Percentiles rank a stretch among this genome's conserved stretches.
Evolutionary conservation across 2,329 filamentous ascomycete species (phyloP).

Genomic region (Colletotrichum abscissum): DNA sequence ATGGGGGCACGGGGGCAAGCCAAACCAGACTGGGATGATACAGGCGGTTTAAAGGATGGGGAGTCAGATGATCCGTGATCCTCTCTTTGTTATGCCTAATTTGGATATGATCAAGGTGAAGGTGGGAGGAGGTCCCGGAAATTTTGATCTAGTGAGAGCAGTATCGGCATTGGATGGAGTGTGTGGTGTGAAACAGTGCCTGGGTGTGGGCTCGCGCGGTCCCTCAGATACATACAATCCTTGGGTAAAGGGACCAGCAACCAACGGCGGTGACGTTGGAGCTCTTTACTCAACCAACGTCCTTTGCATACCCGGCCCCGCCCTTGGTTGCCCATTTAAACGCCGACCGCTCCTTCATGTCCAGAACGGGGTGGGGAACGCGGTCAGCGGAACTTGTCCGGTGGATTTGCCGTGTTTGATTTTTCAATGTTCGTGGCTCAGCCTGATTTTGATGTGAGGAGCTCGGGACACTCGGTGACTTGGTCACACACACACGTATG

Average conservation of each 20-base stretch:
- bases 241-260: too few relatives aligned
- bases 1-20: neutral
- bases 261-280: neutral
- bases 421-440: neutral
- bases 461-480: neutral
- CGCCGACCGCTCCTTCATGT: neutral
- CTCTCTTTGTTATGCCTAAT: neutral
- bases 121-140: neutral
- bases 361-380: conserved; percentile 3
- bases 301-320: neutral
- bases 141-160: neutral
- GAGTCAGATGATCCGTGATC: neutral
- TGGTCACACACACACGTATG: neutral
- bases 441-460: neutral
- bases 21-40: neutral
- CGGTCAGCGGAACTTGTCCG: conserved; percentile 5
- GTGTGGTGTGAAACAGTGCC: neutral
- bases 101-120: neutral
- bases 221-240: neutral
- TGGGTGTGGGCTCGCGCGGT: neutral
- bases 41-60: neutral
- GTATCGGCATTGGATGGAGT: neutral
- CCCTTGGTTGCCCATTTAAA: neutral
- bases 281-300: neutral
- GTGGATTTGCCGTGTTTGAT: neutral